A percentile compares a stretch with the other conserved stretches of the same genome.
Conservation (phyloP, 148 eudicot species). For the Chenopodium quinoa region DNA sequence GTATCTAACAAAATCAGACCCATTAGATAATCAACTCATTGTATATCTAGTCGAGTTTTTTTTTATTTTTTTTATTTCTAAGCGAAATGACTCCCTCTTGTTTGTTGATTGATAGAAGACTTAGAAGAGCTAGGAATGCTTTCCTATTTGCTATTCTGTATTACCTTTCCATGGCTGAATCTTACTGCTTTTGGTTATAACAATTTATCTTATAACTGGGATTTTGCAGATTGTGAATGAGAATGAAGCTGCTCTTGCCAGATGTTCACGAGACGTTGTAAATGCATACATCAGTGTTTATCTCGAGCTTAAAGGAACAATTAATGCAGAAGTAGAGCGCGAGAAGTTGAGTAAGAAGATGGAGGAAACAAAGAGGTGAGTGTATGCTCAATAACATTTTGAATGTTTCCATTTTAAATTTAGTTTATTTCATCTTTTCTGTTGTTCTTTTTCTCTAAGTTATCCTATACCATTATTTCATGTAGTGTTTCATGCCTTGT, state of each 20-base stretch:
- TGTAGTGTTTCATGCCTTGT: neutral
- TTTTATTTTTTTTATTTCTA: neutral
- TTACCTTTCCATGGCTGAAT: neutral
- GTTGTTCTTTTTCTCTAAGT: neutral
- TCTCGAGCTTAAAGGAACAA: slow-evolving; percentile 53
- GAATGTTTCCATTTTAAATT: neutral
- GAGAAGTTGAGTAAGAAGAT: slow-evolving; percentile 64
- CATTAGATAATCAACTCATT: neutral
- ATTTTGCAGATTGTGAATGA: slow-evolving; percentile 51
- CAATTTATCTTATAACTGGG: neutral
- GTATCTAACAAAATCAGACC: neutral
- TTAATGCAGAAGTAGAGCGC: slow-evolving; percentile 69
- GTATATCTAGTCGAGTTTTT: neutral
- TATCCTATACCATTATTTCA: neutral
- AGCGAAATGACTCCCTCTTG: neutral
- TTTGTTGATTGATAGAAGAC: neutral
- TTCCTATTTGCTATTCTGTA: neutral
- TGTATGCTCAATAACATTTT: neutral
- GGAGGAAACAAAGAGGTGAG: slow-evolving; percentile 71
- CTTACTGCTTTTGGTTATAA: neutral
- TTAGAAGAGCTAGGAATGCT: neutral
- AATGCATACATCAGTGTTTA: slow-evolving; percentile 63
- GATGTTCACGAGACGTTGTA: slow-evolving; percentile 63
- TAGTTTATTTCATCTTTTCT: neutral
- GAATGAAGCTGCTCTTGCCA: slow-evolving; percentile 58